Evolutionary conservation across 257 asterid species (phyloP).

Genomic region (Avicennia marina): DNA sequence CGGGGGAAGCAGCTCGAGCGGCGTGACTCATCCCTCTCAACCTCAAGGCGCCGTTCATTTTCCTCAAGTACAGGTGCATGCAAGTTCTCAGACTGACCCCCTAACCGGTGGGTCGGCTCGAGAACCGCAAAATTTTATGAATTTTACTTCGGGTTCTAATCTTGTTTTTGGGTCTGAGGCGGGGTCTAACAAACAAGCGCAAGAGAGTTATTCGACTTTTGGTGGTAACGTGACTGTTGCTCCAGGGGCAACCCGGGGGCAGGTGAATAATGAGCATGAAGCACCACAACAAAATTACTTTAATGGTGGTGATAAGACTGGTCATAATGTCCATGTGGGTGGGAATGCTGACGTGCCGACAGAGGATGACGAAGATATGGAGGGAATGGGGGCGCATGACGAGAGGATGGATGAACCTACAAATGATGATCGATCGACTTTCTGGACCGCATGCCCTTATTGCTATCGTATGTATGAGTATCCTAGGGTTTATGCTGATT

Average conservation of each 20-base stretch:
- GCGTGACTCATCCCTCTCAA: slow-evolving; percentile 23
- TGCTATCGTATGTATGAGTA: slow-evolving; percentile 70
- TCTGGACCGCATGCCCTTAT: slow-evolving; percentile 82
- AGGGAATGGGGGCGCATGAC: slow-evolving; percentile 16
- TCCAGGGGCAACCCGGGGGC: slow-evolving; percentile 17
- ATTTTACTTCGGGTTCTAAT: slow-evolving; percentile 30
- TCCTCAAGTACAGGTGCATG: slow-evolving; percentile 31
- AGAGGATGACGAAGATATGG: slow-evolving; percentile 20
- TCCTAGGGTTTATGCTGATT: slow-evolving; percentile 40
- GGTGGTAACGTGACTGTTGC: slow-evolving; percentile 17
- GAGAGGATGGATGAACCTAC: slow-evolving; percentile 21
- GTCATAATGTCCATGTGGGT: slow-evolving; percentile 10
- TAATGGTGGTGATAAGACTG: slow-evolving; percentile 1
- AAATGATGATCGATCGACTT: slow-evolving; percentile 21
- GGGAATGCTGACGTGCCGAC: slow-evolving; percentile 13
- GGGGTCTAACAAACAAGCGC: slow-evolving; percentile 21
- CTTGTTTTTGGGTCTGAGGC: slow-evolving; percentile 30
- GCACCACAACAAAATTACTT: slow-evolving; percentile 6
- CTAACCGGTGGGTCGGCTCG: slow-evolving; percentile 30
- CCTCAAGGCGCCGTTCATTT: slow-evolving; percentile 25
- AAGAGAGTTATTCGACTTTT: slow-evolving; percentile 11
- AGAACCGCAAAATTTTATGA: slow-evolving; percentile 34
- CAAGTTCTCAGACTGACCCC: slow-evolving; percentile 27
- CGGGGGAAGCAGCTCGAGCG: slow-evolving; percentile 33
- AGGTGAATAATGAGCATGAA: slow-evolving; percentile 11